phyloP scores from a whole-genome alignment of 768 basidiomycete genomes.

The Heimioporus sp. region DNA sequence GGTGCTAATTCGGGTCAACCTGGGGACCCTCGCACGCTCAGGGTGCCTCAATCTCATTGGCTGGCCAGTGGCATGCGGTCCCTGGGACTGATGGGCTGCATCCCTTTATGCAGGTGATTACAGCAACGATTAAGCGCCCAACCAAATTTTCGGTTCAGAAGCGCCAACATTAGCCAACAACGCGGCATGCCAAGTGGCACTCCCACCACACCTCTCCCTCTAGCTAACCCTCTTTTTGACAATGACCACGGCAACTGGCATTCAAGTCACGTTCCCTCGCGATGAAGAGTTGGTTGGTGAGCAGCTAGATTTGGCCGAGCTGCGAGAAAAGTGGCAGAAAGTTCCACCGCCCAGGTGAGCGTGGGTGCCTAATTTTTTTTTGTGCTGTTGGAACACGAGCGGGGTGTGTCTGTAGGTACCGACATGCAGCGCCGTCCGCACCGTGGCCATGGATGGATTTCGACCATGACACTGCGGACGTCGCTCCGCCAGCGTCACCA shows the following conservation, averaged over 20 bases:
- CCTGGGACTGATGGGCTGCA: too few relatives aligned
- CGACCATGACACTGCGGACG: conserved; percentile 17
- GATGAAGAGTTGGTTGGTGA: background rate
- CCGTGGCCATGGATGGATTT: conserved; percentile 46
- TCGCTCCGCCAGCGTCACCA: conserved; percentile 1
- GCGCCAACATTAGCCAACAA: conserved; percentile 6
- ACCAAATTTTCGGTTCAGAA: background rate
- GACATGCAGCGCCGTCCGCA: conserved; percentile 38
- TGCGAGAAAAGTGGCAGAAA: conserved; percentile 1
- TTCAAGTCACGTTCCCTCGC: conserved; percentile 6
- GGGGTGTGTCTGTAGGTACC: conserved; percentile 26
- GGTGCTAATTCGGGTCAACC: too few relatives aligned
- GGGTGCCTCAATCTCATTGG: too few relatives aligned
- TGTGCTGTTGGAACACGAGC: too few relatives aligned
- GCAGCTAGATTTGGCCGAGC: conserved; percentile 13
- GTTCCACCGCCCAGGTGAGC: conserved; percentile 27
- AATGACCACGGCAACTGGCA: conserved; percentile 12
- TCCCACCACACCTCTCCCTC: background rate
- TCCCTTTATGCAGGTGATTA: conserved; percentile 3
- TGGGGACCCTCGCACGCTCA: too few relatives aligned
- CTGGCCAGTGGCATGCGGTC: too few relatives aligned
- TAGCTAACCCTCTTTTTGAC: background rate
- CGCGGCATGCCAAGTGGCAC: background rate
- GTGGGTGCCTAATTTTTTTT: background rate
- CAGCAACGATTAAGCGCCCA: background rate